Evolutionary conservation across 106 monocot species (phyloP), one percentile per base, ranked within the genome.

Genomic region (Allium fistulosum): DNA sequence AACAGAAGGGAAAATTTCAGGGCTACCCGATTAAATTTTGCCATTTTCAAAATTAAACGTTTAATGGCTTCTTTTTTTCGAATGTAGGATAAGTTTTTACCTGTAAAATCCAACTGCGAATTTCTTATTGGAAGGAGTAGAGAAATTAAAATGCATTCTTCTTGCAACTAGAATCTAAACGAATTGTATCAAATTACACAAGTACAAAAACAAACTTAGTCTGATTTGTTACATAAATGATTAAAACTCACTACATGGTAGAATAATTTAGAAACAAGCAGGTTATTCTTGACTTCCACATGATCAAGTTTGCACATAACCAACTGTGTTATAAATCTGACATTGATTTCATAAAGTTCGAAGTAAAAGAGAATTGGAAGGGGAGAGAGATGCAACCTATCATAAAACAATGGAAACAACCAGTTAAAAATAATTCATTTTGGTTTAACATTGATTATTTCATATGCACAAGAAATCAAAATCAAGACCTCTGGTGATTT

Each of bases 331-430:
- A 22, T 22, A 22, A 22, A 22, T 22, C 22, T 22, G 22, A 22
- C 22, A 22, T 22, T 0, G 22, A 22, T 22, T 22, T 22, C 22
- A 22, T 22, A 22, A 22, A 22, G 22, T 22, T 22, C 22, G 22
- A 22, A 22, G 22, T 22, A 22, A 22, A 22, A 22, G 1, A 22
- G 22, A 22, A 22, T 22, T 22, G 22, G 22, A 22, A 22, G 22
- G 22, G 22, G 22, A 22, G 22, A 22, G 88, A 62, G 85, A 88
- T 63, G 88, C 84, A 74, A 88, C 85, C 88, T 88, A 73, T 70
- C 18, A 71, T 57, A 10, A 28, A 13, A 53, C 52, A 22, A 22
- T 22, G 22, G 22, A 22, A 22, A 22, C 22, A 22, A 22, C 22
- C 22, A 22, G 22, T 22, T 22, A 22, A 22, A 22, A 22, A 22